phyloP scores from a whole-genome alignment of 2,329 filamentous ascomycete genomes.

The Fusarium scirpi region DNA sequence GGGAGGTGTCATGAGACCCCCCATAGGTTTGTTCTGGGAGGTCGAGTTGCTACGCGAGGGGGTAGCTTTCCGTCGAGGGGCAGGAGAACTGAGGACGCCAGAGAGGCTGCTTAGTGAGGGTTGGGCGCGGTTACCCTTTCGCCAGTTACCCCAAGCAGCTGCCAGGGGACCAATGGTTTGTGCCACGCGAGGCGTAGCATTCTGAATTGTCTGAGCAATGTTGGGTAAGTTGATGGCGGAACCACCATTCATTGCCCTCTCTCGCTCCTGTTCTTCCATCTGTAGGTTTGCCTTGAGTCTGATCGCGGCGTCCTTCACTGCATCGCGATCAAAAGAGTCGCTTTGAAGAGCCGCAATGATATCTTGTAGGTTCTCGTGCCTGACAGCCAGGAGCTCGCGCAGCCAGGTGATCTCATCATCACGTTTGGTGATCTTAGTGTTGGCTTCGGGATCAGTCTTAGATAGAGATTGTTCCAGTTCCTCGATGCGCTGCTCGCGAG shows the following conservation, averaged over 20 bases:
- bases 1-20: conserved; percentile 90
- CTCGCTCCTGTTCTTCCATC: conserved; percentile 97
- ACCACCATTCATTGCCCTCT: conserved; percentile 80
- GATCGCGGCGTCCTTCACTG: conserved; percentile 90
- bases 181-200: conserved; percentile 84
- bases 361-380: conserved; percentile 91
- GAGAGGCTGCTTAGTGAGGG: conserved; percentile 62
- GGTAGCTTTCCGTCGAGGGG: conserved; percentile 60
- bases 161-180: conserved; percentile 81
- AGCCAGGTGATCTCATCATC: conserved; percentile 97
- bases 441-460: conserved; percentile 79
- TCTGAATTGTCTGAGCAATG: conserved; percentile 81
- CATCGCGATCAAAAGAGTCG: conserved; percentile 80
- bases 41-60: conserved; percentile 69
- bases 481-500: conserved; percentile 91
- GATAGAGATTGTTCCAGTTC: conserved; percentile 80
- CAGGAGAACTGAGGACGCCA: conserved; percentile 59
- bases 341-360: conserved; percentile 84
- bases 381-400: conserved; percentile 89
- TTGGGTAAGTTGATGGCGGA: conserved; percentile 77
- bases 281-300: conserved; percentile 93
- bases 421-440: conserved; percentile 86
- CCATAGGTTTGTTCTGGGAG: conserved; percentile 72
- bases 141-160: conserved; percentile 98
- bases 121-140: conserved; percentile 74